Base-by-base conservation (phyloP, 352 stramenopile genomes). In the Phytophthora citricola region DNA sequence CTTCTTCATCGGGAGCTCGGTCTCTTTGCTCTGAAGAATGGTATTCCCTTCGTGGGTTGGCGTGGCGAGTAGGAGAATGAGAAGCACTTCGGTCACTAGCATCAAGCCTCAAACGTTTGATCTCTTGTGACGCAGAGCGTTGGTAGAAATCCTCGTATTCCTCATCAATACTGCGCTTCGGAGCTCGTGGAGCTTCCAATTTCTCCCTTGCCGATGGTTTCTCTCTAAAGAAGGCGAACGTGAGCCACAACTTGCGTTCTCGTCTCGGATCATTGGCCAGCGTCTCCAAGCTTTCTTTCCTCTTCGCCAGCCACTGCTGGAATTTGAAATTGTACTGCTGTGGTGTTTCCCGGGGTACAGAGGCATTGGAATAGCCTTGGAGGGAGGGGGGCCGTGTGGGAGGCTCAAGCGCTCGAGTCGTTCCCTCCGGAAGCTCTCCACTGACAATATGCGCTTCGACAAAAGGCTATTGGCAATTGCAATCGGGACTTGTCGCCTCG, bases 131-230 rank as follows among this genome's bases (percentile, higher is more conserved):
- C 14, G 63, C 36, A 22, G 32, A 52, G 4, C 38, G 48, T 27
- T 47, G 41, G 9, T 67, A 58, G 10, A 65, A 64, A 17, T 4
- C 48, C 17, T 67, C 63, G 17, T 58, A 66, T n/a, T 63, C 57
- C 24, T 46, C 36, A 20, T 67, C 49, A 15, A 67, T 34, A 22
- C 34, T 67, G 61, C 61, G 61, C 20, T 64, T 69, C 10, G 31
- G 17, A 24, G 31, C 38, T 26, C 54, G 24, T 22, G 51, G 29
- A 15, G 20, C 14, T 14, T 4, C 24, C 14, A 10, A 36, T 5
- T 17, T 60, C 34, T 51, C 24, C 34, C 11, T 59, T 38, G n/a
- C 7, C 12, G 12, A 6, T 11, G 43, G n/a, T 8, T 49, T 15
- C 0, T 27, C 43, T 53, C 50, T 15, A 2, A 36, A n/a, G 10